These are phyloP conservation scores for Musa itinerans DNA, from an alignment of 176 grass and related monocot species.

Conservation along the genomic window DNA sequence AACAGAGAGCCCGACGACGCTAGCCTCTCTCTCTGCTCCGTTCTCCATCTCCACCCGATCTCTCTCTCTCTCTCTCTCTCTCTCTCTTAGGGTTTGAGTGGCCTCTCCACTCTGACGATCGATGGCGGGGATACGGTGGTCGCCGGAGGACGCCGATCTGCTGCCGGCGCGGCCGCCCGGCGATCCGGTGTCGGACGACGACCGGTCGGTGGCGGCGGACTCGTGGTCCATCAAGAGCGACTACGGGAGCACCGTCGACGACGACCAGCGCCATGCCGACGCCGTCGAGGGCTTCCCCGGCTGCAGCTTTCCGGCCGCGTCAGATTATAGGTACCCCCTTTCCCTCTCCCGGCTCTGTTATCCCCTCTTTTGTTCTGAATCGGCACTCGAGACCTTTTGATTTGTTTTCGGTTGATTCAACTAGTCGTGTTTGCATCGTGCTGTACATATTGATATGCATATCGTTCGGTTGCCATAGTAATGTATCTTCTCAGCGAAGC, in stretches of 20 bases:
- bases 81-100: too few relatives aligned
- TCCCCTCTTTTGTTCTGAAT: neutral
- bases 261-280: constrained; percentile 24
- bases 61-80: too few relatives aligned
- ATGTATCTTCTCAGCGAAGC: neutral
- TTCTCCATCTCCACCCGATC: too few relatives aligned
- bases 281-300: constrained; percentile 23
- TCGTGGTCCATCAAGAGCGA: constrained; percentile 99
- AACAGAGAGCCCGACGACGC: too few relatives aligned
- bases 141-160: constrained; percentile 65
- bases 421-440: too few relatives aligned
- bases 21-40: too few relatives aligned
- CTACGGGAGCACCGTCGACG: constrained; percentile 57
- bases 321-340: constrained; percentile 57
- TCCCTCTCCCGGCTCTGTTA: neutral
- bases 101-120: constrained; percentile 2
- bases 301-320: constrained; percentile 31
- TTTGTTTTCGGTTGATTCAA: neutral
- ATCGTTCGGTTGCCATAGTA: too few relatives aligned
- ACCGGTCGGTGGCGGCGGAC: constrained; percentile 88
- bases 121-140: constrained; percentile 83
- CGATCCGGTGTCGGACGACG: constrained; percentile 69
- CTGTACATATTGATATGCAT: too few relatives aligned
- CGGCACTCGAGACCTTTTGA: neutral
- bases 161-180: constrained; percentile 32